Conservation (phyloP, 1,284 basidiomycete species). For the Sanghuangporus sanghuang region DNA sequence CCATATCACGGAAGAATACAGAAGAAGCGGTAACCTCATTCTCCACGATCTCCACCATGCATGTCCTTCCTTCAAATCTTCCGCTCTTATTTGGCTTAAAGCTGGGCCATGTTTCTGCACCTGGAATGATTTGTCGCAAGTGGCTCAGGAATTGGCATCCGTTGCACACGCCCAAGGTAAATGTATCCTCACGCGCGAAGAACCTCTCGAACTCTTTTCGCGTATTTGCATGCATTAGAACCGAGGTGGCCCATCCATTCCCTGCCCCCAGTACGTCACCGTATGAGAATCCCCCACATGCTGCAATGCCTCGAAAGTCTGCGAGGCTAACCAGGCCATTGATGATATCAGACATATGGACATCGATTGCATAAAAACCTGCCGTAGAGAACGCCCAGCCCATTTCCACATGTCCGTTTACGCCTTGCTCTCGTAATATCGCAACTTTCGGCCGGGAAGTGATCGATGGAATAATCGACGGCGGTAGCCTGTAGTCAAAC, state of each 20-base stretch:
- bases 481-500: constrained; percentile 46
- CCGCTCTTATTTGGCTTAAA: constrained; percentile 90
- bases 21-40: constrained; percentile 50
- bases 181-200: constrained; percentile 78
- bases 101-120: constrained; percentile 81
- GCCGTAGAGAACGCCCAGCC: constrained; percentile 93
- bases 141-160: constrained; percentile 96
- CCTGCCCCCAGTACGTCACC: constrained; percentile 98
- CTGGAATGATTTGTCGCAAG: constrained; percentile 84
- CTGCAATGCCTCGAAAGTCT: constrained; percentile 84
- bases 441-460: constrained; percentile 79
- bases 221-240: constrained; percentile 75
- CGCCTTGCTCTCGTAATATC: constrained; percentile 95
- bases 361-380: constrained; percentile 92
- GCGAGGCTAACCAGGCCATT: constrained; percentile 58
- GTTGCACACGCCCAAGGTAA: constrained; percentile 95
- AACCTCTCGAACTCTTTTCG: constrained; percentile 76
- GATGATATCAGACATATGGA: constrained; percentile 98
- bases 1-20: constrained; percentile 89
- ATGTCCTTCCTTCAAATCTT: constrained; percentile 87
- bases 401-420: constrained; percentile 99
- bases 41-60: constrained; percentile 73
- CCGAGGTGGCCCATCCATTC: constrained; percentile 95
- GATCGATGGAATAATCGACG: constrained; percentile 28
- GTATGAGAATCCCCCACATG: constrained; percentile 98